phyloP scores from a whole-genome alignment of 306 rosid species.

The Leucaena leucocephala region DNA sequence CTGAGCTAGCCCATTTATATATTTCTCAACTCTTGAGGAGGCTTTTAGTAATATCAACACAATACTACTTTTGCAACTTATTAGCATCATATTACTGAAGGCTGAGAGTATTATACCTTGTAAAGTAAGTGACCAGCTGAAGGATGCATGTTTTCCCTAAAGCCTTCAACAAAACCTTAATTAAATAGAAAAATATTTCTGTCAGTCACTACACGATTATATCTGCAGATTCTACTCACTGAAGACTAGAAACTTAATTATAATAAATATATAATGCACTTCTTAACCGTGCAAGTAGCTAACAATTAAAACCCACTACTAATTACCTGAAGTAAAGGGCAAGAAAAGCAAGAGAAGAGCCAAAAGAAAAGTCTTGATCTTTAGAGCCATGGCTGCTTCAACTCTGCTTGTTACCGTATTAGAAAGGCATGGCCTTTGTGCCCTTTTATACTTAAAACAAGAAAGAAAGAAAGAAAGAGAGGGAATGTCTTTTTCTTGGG shows the following conservation, averaged over 20 bases:
- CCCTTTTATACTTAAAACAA: slow-evolving; percentile 43
- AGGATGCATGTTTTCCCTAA: slow-evolving; percentile 48
- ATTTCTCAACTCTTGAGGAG: background rate
- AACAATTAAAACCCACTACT: too few species aligned
- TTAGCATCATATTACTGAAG: background rate
- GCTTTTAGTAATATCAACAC: background rate
- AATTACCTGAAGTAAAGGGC: slow-evolving; percentile 63
- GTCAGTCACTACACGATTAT: background rate
- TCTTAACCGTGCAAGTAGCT: background rate
- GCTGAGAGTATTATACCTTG: slow-evolving; percentile 47
- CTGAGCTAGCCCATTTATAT: slow-evolving; percentile 18
- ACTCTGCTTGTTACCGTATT: background rate
- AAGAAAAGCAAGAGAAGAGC: slow-evolving; percentile 51
- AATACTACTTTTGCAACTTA: too few species aligned
- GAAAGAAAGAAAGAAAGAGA: too few species aligned
- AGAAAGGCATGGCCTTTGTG: slow-evolving; percentile 26
- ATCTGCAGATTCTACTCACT: background rate
- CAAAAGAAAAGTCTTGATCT: slow-evolving; percentile 45
- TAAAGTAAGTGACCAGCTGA: slow-evolving; percentile 40
- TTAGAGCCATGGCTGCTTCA: slow-evolving; percentile 50
- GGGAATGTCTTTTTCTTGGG: slow-evolving; percentile 40
- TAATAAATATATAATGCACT: background rate
- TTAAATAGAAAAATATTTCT: background rate
- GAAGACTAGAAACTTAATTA: background rate
- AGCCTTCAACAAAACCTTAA: slow-evolving; percentile 56